Evolutionary conservation across 2,329 filamentous ascomycete species (phyloP).

Genomic region (Trichoderma pleuroti): DNA sequence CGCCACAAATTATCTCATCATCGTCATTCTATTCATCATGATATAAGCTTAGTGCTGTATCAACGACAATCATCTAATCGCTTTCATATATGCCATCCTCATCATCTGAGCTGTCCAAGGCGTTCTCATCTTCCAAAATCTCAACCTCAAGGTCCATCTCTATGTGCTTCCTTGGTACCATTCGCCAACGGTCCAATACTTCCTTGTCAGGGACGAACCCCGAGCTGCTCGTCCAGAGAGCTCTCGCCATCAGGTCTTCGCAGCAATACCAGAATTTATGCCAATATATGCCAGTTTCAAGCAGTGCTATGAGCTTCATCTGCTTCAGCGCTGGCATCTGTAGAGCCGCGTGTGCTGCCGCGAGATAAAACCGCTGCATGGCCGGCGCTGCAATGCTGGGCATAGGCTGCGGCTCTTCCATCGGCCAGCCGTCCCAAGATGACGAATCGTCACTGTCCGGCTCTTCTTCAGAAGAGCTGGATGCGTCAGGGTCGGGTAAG

Average conservation of each 20-base stretch:
- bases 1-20: too few relatives aligned
- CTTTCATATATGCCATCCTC: neutral
- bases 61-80: neutral
- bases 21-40: neutral
- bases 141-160: neutral
- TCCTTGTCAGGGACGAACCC: neutral
- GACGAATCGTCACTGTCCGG: neutral
- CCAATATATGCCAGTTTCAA: neutral
- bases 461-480: neutral
- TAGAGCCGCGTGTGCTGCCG: neutral
- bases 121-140: neutral
- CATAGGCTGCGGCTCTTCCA: neutral
- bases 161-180: neutral
- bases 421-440: neutral
- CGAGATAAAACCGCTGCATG: neutral
- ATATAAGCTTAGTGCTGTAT: neutral
- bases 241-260: neutral
- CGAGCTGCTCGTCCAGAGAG: neutral
- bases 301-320: neutral
- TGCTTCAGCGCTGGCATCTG: neutral
- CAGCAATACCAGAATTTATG: neutral
- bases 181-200: neutral
- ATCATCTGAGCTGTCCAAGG: neutral
- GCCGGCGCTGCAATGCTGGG: neutral
- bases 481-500: neutral